A percentile compares a stretch with the other conserved stretches of the same genome.
Conservation (phyloP, 768 basidiomycete species). For the Tulasnella sp. region DNA sequence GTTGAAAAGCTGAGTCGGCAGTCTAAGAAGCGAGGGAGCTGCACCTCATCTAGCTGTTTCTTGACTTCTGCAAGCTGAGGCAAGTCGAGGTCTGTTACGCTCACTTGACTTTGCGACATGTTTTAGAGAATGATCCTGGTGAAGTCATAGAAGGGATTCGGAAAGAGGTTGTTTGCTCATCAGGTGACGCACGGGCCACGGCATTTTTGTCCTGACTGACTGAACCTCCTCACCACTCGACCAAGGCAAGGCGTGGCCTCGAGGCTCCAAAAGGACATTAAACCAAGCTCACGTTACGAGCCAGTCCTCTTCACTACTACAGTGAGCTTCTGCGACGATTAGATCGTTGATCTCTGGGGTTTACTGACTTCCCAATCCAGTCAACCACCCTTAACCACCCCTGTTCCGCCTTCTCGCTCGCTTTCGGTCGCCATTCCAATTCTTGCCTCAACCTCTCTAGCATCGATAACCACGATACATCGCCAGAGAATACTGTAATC, state of each 20-base stretch:
- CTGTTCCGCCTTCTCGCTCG: not conserved
- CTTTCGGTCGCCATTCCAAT: not conserved
- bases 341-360: not conserved
- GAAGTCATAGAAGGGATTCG: not conserved
- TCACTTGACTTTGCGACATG: constrained; percentile 28
- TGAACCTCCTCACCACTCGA: not conserved
- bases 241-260: not conserved
- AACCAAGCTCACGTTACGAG: not conserved
- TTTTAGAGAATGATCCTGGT: not conserved
- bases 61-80: constrained; percentile 81
- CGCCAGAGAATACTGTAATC: not conserved
- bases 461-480: not conserved
- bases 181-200: constrained; percentile 3
- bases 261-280: not conserved
- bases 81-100: constrained; percentile 71
- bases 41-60: constrained; percentile 84
- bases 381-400: not conserved
- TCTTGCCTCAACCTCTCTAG: not conserved
- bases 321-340: not conserved
- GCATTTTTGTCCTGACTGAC: not conserved
- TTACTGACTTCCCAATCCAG: not conserved
- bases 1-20: not conserved
- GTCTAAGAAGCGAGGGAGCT: constrained; percentile 12
- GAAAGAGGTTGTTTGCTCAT: not conserved
- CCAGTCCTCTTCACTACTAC: not conserved